These are phyloP conservation scores for Exophiala sideris DNA, from an alignment of 2,329 filamentous ascomycete genomes.

Conservation along the genomic window DNA sequence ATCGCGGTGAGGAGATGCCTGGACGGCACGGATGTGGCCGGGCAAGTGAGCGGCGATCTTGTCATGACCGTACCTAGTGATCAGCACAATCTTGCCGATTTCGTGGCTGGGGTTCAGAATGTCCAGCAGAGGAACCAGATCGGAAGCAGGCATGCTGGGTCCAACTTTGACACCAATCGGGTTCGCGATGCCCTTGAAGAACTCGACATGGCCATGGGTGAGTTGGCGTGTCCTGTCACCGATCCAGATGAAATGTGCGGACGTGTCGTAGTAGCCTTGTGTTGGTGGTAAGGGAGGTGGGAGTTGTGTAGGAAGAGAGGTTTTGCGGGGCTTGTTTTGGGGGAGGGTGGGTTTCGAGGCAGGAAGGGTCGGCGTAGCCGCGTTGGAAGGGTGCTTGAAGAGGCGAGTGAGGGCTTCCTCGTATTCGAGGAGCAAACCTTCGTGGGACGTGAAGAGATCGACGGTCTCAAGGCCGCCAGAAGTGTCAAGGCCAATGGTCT, in stretches of 20 bases:
- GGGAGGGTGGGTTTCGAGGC: slow-evolving; percentile 19
- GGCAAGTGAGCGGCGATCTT: slow-evolving; percentile 75
- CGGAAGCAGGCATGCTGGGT: slow-evolving; percentile 71
- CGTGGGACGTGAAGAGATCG: slow-evolving; percentile 92
- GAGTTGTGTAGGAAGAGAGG: slow-evolving; percentile 30
- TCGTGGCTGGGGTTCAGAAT: slow-evolving; percentile 80
- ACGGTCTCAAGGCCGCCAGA: slow-evolving; percentile 82
- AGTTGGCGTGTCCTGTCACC: slow-evolving; percentile 93
- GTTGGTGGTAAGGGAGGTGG: slow-evolving; percentile 30
- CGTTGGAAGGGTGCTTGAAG: slow-evolving; percentile 61
- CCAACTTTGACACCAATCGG: slow-evolving; percentile 96
- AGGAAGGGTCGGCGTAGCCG: slow-evolving; percentile 27
- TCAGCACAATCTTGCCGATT: slow-evolving; percentile 89
- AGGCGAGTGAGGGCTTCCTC: slow-evolving; percentile 81
- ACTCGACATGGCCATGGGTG: slow-evolving; percentile 91
- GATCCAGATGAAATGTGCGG: slow-evolving; percentile 96
- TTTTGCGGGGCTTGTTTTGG: slow-evolving; percentile 24
- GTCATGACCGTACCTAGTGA: slow-evolving; percentile 85
- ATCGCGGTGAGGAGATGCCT: slow-evolving; percentile 62
- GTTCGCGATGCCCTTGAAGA: slow-evolving; percentile 93
- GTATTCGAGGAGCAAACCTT: slow-evolving; percentile 90
- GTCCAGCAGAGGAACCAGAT: slow-evolving; percentile 75
- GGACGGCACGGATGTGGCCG: slow-evolving; percentile 82
- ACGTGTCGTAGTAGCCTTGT: slow-evolving; percentile 85
- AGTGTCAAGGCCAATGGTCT: slow-evolving; percentile 84